These are phyloP conservation scores for Fusarium hostae DNA, from an alignment of 2,329 filamentous ascomycete species.

Conservation along the genomic window DNA sequence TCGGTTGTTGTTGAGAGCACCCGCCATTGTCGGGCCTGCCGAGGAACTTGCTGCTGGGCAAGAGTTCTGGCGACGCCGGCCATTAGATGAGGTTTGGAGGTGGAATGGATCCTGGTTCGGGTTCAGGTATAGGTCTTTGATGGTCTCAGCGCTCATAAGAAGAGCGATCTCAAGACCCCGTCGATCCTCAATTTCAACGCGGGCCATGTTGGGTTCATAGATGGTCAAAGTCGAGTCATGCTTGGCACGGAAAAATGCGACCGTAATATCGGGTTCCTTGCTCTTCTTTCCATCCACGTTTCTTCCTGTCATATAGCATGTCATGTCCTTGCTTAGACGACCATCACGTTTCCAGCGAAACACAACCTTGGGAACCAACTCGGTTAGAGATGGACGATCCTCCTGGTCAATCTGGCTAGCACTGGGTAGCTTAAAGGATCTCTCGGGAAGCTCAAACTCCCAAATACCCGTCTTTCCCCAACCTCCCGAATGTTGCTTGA, in stretches of 20 bases:
- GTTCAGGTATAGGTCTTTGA: constrained; percentile 72
- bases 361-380: constrained; percentile 76
- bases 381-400: constrained; percentile 50
- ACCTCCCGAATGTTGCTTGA: constrained; percentile 77
- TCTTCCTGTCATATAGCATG: constrained; percentile 86
- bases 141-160: constrained; percentile 70
- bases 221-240: constrained; percentile 77
- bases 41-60: constrained; percentile 49
- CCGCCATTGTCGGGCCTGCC: constrained; percentile 48
- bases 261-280: constrained; percentile 93
- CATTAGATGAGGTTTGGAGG: constrained; percentile 56
- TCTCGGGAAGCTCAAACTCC: constrained; percentile 92
- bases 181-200: constrained; percentile 92
- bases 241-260: constrained; percentile 85
- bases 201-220: constrained; percentile 90
- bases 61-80: constrained; percentile 52
- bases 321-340: constrained; percentile 86
- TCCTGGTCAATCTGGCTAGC: constrained; percentile 81
- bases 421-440: constrained; percentile 84
- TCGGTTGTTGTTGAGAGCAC: constrained; percentile 52
- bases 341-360: constrained; percentile 94
- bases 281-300: constrained; percentile 80
- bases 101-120: constrained; percentile 83
- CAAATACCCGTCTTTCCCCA: constrained; percentile 86
- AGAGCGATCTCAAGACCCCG: constrained; percentile 92